Conservation (phyloP, 352 stramenopile genomes). For the Phytophthora cactorum region DNA sequence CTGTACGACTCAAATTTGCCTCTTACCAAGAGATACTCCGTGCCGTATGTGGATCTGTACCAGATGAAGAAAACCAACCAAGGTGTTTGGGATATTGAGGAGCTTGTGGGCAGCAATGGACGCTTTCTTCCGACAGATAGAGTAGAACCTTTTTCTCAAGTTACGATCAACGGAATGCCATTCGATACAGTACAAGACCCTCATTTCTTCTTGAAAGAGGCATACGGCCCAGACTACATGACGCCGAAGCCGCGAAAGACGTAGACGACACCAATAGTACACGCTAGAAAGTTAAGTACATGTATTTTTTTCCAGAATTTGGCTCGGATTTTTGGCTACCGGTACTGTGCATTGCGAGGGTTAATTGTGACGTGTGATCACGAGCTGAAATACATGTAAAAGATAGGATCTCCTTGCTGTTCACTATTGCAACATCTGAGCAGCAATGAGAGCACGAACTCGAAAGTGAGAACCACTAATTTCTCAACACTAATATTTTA, state of each 20-base stretch:
- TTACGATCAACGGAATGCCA: slow-evolving; percentile 37
- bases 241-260: slow-evolving; percentile 22
- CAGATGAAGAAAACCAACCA: slow-evolving; percentile 16
- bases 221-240: slow-evolving; percentile 47
- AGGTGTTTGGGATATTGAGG: slow-evolving; percentile 29
- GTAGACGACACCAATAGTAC: too few relatives aligned
- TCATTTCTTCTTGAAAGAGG: slow-evolving; percentile 37
- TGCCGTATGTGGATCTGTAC: slow-evolving; percentile 55
- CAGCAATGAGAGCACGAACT: too few relatives aligned
- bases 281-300: too few relatives aligned
- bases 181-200: slow-evolving; percentile 46
- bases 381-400: too few relatives aligned
- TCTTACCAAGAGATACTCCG: background rate
- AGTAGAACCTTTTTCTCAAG: slow-evolving; percentile 26
- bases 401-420: too few relatives aligned
- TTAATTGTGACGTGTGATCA: too few relatives aligned
- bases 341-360: too few relatives aligned
- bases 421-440: too few relatives aligned
- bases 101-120: slow-evolving; percentile 24
- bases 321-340: too few relatives aligned
- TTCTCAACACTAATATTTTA: too few relatives aligned
- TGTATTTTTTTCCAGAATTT: too few relatives aligned
- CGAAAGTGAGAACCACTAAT: too few relatives aligned
- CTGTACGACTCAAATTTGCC: slow-evolving; percentile 42
- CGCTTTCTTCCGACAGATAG: slow-evolving; percentile 16